These are phyloP conservation scores for Calcarisporium arbuscula DNA, from an alignment of 2,329 filamentous ascomycete species.

Conservation along the genomic window DNA sequence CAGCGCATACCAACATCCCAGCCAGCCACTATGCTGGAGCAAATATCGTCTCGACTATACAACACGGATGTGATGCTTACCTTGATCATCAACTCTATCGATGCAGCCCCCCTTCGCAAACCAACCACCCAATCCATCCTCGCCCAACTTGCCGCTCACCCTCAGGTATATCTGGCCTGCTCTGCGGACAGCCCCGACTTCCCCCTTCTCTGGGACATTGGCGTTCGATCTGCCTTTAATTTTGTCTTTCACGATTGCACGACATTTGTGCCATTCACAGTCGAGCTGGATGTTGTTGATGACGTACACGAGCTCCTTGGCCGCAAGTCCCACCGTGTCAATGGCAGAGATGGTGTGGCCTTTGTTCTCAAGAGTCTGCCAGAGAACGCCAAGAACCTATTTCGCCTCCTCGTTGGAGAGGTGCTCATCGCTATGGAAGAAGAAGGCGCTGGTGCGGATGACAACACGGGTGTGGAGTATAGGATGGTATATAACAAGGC, in stretches of 20 bases:
- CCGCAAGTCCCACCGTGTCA: conserved; percentile 69
- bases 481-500: conserved; percentile 90
- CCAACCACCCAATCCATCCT: conserved; percentile 64
- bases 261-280: conserved; percentile 69
- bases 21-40: conserved; percentile 61
- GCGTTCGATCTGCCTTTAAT: conserved; percentile 73
- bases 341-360: conserved; percentile 83
- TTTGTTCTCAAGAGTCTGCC: conserved; percentile 88
- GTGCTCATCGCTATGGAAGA: conserved; percentile 66
- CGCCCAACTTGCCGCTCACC: conserved; percentile 68
- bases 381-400: conserved; percentile 85
- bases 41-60: conserved; percentile 55
- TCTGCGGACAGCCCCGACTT: conserved; percentile 88
- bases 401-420: conserved; percentile 77
- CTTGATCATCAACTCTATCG: conserved; percentile 79
- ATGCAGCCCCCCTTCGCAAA: conserved; percentile 70
- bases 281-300: conserved; percentile 79
- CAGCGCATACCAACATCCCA: conserved; percentile 52
- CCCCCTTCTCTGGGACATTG: conserved; percentile 81
- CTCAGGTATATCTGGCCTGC: conserved; percentile 64
- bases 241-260: conserved; percentile 93
- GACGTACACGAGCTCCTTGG: conserved; percentile 84
- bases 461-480: conserved; percentile 74
- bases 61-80: conserved; percentile 43
- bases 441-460: conserved; percentile 38